These are phyloP conservation scores for Ophiostoma piceae DNA, from an alignment of 2,329 filamentous ascomycete species.

Conservation along the genomic window DNA sequence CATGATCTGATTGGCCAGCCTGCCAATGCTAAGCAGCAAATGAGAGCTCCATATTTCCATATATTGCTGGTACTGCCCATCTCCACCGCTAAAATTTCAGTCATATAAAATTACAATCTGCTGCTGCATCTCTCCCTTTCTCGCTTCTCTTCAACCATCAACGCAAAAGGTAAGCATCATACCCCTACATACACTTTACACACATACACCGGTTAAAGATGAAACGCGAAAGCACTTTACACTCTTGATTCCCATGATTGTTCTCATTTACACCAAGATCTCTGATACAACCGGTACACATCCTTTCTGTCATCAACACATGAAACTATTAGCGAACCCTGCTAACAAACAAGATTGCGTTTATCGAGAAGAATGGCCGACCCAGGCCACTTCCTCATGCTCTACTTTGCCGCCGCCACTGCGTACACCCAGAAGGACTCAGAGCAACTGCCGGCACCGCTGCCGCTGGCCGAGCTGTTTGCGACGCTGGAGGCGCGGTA, in stretches of 20 bases:
- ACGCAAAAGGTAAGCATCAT: slow-evolving; percentile 25
- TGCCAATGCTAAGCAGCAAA: background rate
- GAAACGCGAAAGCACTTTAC: slow-evolving; percentile 34
- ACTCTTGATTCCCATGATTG: slow-evolving; percentile 47
- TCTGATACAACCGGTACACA: slow-evolving; percentile 45
- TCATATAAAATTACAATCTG: slow-evolving; percentile 7
- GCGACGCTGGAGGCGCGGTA: slow-evolving; percentile 63
- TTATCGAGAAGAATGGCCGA: background rate
- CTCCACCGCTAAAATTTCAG: slow-evolving; percentile 6
- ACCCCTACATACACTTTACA: slow-evolving; percentile 19
- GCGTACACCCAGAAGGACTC: slow-evolving; percentile 64
- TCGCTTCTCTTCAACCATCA: background rate
- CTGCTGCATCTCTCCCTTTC: background rate
- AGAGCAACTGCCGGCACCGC: slow-evolving; percentile 62
- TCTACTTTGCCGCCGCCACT: slow-evolving; percentile 75
- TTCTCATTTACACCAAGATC: slow-evolving; percentile 63
- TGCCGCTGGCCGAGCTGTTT: slow-evolving; percentile 60
- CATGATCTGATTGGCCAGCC: background rate
- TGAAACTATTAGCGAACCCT: no score
- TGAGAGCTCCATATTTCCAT: background rate
- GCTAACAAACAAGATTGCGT: background rate
- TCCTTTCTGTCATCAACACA: background rate
- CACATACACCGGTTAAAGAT: slow-evolving; percentile 5
- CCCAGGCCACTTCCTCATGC: slow-evolving; percentile 62
- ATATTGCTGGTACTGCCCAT: slow-evolving; percentile 10